These are phyloP conservation scores for Hypoxylon sp. DNA, from an alignment of 2,329 filamentous ascomycete species.

Conservation along the genomic window DNA sequence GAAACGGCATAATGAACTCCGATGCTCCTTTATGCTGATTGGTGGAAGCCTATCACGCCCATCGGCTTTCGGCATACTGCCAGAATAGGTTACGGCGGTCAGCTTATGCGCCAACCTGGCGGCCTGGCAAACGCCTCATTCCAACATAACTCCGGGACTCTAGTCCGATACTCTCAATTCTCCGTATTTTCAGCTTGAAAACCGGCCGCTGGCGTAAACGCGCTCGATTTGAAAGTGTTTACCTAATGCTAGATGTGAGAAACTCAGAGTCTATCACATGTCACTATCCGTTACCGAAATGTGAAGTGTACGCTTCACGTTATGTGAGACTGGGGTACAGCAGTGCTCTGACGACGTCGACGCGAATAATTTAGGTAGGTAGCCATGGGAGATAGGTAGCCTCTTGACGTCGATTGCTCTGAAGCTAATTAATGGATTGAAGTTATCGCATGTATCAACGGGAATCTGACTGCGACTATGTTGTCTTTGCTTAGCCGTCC, in stretches of 20 bases:
- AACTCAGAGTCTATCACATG: background rate
- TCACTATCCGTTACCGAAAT: background rate
- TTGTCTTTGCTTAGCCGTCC: background rate
- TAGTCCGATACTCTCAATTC: background rate
- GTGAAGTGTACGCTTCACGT: background rate
- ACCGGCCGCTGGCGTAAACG: background rate
- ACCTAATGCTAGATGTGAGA: no score
- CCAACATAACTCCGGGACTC: background rate
- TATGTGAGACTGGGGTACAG: background rate
- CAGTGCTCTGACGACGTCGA: background rate
- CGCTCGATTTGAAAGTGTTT: background rate
- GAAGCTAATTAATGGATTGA: background rate
- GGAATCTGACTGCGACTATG: background rate
- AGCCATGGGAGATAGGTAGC: background rate
- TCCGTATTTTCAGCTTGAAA: background rate
- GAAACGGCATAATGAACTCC: conserved; percentile 38
- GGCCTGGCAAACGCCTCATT: background rate
- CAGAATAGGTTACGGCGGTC: conserved; percentile 24
- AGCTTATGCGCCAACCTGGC: conserved; percentile 4
- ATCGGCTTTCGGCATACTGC: conserved; percentile 45
- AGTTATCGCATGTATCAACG: background rate
- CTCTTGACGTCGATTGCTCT: background rate
- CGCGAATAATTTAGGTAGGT: no score
- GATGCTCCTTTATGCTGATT: conserved; percentile 40
- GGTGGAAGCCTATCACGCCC: background rate